Conservation (phyloP, 768 basidiomycete genomes). For the Mycena vitilis region DNA sequence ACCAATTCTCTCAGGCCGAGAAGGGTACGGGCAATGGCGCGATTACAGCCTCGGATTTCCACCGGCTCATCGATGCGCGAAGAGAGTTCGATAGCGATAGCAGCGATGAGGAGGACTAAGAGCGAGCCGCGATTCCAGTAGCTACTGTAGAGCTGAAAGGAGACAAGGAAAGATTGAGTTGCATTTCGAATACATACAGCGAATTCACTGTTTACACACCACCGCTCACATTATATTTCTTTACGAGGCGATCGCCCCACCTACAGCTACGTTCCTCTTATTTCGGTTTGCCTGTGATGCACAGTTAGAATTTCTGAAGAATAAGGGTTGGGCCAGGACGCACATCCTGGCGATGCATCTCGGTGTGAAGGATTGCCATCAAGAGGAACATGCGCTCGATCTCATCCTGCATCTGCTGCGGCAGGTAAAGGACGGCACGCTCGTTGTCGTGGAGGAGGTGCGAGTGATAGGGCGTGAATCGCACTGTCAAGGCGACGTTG, state of each 20-base stretch:
- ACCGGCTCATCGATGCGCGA: no score
- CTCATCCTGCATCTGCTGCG: constrained; percentile 23
- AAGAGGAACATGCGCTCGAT: constrained; percentile 26
- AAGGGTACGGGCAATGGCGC: no score
- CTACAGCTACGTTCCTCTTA: not conserved
- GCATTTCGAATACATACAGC: not conserved
- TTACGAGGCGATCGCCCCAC: not conserved
- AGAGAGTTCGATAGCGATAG: no score
- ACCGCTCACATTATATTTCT: not conserved
- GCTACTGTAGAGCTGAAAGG: not conserved
- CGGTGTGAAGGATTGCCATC: constrained; percentile 22
- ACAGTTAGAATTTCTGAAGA: not conserved
- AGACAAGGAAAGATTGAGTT: not conserved
- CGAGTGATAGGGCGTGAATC: constrained; percentile 6
- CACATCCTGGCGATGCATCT: constrained; percentile 25
- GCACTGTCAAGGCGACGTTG: constrained; percentile 8
- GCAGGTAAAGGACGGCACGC: constrained; percentile 18
- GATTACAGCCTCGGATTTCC: no score
- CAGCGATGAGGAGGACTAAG: no score
- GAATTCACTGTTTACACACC: not conserved
- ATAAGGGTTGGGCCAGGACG: not conserved
- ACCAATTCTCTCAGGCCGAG: no score
- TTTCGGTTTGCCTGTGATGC: not conserved
- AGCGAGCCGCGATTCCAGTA: no score
- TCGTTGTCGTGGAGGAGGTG: constrained; percentile 16